Conservation (phyloP, 2,329 filamentous ascomycete species). For the Pseudocercospora pini-densiflorae region DNA sequence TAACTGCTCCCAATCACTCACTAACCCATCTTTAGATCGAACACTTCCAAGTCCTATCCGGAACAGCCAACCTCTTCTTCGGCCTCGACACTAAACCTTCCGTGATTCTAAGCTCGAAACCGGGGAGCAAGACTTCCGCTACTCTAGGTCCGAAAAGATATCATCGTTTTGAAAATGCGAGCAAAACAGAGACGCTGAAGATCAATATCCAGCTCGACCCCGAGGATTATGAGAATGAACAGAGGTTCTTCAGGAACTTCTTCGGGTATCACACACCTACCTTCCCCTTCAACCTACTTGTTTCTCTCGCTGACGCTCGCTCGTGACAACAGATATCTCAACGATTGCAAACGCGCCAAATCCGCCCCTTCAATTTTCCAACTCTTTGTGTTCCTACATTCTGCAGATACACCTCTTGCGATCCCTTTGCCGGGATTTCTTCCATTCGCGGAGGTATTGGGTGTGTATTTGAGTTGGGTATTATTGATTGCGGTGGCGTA, state of each 20-base stretch:
- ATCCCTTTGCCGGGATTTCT: conserved; percentile 24
- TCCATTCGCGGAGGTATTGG: conserved; percentile 21
- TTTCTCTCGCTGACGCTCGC: neutral
- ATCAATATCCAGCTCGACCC: conserved; percentile 31
- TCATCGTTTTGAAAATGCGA: conserved; percentile 31
- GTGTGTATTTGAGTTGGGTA: conserved; percentile 26
- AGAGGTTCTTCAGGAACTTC: conserved; percentile 30
- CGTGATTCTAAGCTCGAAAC: conserved; percentile 13
- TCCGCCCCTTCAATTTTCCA: too few relatives aligned
- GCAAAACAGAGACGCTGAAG: conserved; percentile 20
- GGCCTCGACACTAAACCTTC: conserved; percentile 25
- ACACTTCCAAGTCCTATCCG: conserved; percentile 26
- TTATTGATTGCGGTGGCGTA: conserved; percentile 27
- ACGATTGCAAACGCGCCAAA: conserved; percentile 28
- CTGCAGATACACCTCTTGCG: conserved; percentile 28
- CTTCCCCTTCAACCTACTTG: too few relatives aligned
- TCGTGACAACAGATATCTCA: conserved; percentile 17
- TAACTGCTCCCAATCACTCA: neutral
- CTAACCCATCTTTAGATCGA: conserved; percentile 14
- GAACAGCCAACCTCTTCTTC: conserved; percentile 28
- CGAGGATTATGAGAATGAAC: conserved; percentile 31
- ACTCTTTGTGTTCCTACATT: conserved; percentile 30
- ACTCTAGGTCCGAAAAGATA: conserved; percentile 26
- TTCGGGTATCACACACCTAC: conserved; percentile 18
- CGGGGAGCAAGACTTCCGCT: conserved; percentile 17